Evolutionary conservation across 2,329 filamentous ascomycete genomes (phyloP).

Genomic region (Hypoxylon sp.): DNA sequence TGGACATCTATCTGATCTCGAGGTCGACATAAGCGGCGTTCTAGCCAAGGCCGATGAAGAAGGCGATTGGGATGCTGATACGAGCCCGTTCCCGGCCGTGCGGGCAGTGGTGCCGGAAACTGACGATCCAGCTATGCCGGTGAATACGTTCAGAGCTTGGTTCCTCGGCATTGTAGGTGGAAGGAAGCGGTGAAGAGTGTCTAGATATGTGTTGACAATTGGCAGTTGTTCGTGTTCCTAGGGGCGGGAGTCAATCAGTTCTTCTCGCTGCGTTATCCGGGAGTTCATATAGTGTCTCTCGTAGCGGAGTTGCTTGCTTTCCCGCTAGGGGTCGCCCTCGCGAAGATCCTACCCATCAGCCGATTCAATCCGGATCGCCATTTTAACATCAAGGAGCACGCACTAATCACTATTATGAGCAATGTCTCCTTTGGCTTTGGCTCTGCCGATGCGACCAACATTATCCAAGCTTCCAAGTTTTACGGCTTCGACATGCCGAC

Average conservation of each 20-base stretch:
- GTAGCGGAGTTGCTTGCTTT: conserved; percentile 61
- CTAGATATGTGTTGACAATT: neutral
- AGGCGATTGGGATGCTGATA: conserved; percentile 52
- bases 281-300: conserved; percentile 60
- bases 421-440: conserved; percentile 63
- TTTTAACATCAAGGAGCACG: conserved; percentile 64
- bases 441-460: conserved; percentile 60
- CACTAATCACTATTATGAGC: conserved; percentile 61
- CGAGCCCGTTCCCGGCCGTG: conserved; percentile 52
- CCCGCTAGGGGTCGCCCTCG: conserved; percentile 57
- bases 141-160: conserved; percentile 63
- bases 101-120: conserved; percentile 53
- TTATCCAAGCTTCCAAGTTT: conserved; percentile 59
- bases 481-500: conserved; percentile 57
- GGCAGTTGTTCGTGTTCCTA: conserved; percentile 59
- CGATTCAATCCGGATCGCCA: conserved; percentile 58
- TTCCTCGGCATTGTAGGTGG: conserved; percentile 57
- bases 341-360: conserved; percentile 56
- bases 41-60: conserved; percentile 49
- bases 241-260: conserved; percentile 63
- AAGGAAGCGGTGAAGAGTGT: no score
- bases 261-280: conserved; percentile 61
- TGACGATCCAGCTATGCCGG: conserved; percentile 52
- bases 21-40: conserved; percentile 51
- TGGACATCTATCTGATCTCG: conserved; percentile 52